Evolutionary conservation across 139 green algal species (phyloP).

Genomic region (Coelastrella sp.): DNA sequence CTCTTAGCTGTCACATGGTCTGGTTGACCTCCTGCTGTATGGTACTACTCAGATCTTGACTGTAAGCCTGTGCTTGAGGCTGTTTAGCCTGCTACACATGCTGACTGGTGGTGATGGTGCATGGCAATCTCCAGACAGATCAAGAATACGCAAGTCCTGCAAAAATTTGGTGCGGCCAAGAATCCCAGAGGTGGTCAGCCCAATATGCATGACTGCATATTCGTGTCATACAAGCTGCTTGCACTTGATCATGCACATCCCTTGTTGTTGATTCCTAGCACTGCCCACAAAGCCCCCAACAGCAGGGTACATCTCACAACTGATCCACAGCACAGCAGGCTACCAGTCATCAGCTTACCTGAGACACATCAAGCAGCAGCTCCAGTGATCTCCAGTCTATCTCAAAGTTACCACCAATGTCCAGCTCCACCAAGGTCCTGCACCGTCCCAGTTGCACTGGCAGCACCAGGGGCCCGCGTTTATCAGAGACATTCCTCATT

Average conservation of each 20-base stretch:
- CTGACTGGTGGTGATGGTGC: background rate
- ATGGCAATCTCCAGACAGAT: background rate
- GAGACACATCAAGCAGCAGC: background rate
- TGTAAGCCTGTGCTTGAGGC: background rate
- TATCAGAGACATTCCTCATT: constrained; percentile 27
- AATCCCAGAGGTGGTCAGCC: background rate
- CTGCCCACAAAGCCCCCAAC: background rate
- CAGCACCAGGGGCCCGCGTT: background rate
- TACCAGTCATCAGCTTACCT: background rate
- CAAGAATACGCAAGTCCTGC: background rate
- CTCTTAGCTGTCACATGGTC: no score
- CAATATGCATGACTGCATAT: background rate
- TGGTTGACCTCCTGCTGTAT: no score
- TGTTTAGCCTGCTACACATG: background rate
- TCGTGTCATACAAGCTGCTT: background rate
- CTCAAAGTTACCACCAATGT: background rate
- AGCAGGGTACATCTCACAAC: background rate
- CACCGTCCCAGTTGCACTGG: background rate
- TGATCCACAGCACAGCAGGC: background rate
- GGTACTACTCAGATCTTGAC: no score
- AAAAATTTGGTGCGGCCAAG: background rate
- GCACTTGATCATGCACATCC: no score
- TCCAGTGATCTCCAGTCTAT: constrained; percentile 7
- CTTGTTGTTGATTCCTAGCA: no score
- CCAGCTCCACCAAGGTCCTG: background rate